phyloP scores from a whole-genome alignment of 169 alveolate species.

The Babesia divergens region DNA sequence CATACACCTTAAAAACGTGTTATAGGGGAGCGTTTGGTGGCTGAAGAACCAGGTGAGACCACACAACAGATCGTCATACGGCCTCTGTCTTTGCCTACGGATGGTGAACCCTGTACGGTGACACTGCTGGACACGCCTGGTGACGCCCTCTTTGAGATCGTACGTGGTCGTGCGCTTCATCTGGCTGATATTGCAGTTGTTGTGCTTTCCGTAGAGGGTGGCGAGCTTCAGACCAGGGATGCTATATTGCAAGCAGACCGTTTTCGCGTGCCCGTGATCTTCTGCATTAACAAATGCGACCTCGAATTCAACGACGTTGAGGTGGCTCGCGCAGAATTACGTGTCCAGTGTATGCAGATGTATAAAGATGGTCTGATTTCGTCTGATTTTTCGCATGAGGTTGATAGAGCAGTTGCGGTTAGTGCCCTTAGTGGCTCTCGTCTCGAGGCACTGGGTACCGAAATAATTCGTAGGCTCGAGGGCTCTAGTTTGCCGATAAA shows the following conservation, averaged over 20 bases:
- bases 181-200: conserved; percentile 75
- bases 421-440: conserved; percentile 67
- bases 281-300: conserved; percentile 76
- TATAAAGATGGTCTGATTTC: conserved; percentile 53
- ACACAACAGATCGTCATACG: conserved; percentile 61
- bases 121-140: conserved; percentile 82
- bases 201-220: conserved; percentile 74
- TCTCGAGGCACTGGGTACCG: conserved; percentile 28
- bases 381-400: conserved; percentile 48
- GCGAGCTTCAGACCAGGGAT: conserved; percentile 74
- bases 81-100: conserved; percentile 20
- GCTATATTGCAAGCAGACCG: conserved; percentile 77
- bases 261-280: conserved; percentile 70
- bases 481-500: conserved; percentile 52
- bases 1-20: neutral
- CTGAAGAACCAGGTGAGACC: conserved; percentile 61
- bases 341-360: conserved; percentile 60
- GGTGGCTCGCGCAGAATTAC: conserved; percentile 69
- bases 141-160: conserved; percentile 69
- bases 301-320: conserved; percentile 58
- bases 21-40: conserved; percentile 36
- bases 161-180: conserved; percentile 78
- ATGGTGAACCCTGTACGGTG: conserved; percentile 35
- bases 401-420: conserved; percentile 63
- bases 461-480: conserved; percentile 22